Conservation (phyloP, 129 eudicot species). For the Tagetes erecta region DNA sequence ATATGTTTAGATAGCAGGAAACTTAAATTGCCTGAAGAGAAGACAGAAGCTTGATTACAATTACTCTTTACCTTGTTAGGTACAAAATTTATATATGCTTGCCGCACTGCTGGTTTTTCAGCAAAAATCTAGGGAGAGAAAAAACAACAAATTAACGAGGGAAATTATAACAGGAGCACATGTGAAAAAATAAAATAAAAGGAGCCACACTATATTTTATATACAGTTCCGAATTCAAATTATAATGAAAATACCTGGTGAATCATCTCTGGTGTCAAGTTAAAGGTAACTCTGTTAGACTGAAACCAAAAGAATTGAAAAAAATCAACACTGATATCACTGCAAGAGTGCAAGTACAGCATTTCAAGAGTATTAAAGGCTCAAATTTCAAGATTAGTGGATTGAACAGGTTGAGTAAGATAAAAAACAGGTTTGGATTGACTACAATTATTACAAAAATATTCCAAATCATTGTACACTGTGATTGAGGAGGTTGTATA, state of each 20-base stretch:
- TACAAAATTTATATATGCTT: constrained; percentile 79
- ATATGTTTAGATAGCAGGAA: neutral
- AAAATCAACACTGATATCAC: constrained; percentile 12
- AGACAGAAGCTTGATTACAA: constrained; percentile 3
- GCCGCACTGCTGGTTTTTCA: constrained; percentile 97
- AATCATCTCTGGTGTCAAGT: constrained; percentile 92
- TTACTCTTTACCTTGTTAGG: constrained; percentile 67
- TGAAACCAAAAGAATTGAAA: constrained; percentile 40
- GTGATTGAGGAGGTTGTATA: neutral
- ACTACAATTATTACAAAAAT: neutral
- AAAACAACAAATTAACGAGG: neutral
- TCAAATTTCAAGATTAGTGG: neutral
- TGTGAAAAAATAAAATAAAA: neutral
- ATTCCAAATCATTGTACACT: neutral
- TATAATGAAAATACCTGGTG: constrained; percentile 68
- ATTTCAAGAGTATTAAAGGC: neutral
- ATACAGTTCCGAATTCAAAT: neutral
- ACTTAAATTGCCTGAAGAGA: neutral
- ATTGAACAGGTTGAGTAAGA: neutral
- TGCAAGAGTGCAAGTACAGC: neutral
- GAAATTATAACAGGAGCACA: neutral
- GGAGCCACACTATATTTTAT: neutral
- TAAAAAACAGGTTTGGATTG: neutral
- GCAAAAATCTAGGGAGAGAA: constrained; percentile 75
- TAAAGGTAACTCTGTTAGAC: constrained; percentile 94